phyloP scores from a whole-genome alignment of 2,329 filamentous ascomycete species.

The Leptographium radiaticola region DNA sequence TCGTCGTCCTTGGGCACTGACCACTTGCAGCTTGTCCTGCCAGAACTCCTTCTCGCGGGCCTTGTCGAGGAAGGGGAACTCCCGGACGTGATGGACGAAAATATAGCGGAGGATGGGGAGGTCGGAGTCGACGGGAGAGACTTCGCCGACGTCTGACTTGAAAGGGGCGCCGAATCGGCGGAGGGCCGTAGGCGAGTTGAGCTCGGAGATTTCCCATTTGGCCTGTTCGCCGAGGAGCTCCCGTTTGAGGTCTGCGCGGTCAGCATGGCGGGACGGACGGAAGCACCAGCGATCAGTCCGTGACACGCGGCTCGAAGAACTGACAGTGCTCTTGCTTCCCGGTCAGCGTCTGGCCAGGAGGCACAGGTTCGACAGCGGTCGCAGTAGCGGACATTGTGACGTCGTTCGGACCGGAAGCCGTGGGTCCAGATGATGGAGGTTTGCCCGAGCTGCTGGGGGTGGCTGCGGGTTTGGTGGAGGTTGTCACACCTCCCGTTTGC shows the following conservation, averaged over 20 bases:
- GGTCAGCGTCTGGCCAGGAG: constrained; percentile 48
- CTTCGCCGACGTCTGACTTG: constrained; percentile 80
- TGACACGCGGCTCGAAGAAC: constrained; percentile 20
- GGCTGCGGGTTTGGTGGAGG: neutral
- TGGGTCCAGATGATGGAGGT: neutral
- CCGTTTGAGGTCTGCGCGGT: constrained; percentile 74
- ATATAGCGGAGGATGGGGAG: constrained; percentile 90
- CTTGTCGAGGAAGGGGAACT: constrained; percentile 95
- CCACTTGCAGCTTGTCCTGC: constrained; percentile 94
- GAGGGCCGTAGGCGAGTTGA: constrained; percentile 88
- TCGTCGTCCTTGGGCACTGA: constrained; percentile 32
- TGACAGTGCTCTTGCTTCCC: constrained; percentile 97
- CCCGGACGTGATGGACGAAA: constrained; percentile 94
- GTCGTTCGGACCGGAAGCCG: neutral
- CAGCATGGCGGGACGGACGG: neutral
- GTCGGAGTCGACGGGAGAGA: constrained; percentile 86
- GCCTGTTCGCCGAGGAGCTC: constrained; percentile 88
- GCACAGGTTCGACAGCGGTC: constrained; percentile 13
- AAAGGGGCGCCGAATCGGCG: constrained; percentile 94
- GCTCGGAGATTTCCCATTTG: constrained; percentile 76
- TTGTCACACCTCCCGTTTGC: neutral
- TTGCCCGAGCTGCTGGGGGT: neutral
- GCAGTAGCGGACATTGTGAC: neutral
- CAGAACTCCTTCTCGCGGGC: constrained; percentile 98
- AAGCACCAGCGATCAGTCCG: neutral